Evolutionary conservation across 345 rosid species (phyloP).

Genomic region (Salix suchowensis): DNA sequence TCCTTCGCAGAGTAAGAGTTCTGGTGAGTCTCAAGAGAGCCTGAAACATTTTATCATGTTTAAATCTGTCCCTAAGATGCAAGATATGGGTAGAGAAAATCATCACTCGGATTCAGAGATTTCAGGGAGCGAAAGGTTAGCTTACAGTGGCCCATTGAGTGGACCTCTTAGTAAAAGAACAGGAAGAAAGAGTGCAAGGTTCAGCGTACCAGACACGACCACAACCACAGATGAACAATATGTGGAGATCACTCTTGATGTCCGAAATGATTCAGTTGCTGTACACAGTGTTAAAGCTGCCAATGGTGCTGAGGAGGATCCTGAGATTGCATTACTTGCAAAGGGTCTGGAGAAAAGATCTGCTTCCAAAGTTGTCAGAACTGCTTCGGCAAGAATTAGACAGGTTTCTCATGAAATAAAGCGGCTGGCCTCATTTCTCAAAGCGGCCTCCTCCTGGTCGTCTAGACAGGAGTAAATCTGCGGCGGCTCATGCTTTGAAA

Average conservation of each 20-base stretch:
- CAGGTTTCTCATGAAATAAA: conserved; percentile 66
- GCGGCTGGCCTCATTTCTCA: conserved; percentile 47
- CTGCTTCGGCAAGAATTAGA: conserved; percentile 45
- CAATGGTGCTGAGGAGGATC: conserved; percentile 34
- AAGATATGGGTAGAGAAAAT: conserved; percentile 27
- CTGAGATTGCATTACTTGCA: conserved; percentile 39
- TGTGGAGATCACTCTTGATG: conserved; percentile 31
- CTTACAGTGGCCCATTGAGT: conserved; percentile 43
- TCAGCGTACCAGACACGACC: conserved; percentile 27
- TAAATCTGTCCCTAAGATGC: background rate
- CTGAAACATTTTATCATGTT: background rate
- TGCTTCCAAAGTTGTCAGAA: conserved; percentile 28
- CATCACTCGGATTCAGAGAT: conserved; percentile 43
- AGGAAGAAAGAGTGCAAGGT: conserved; percentile 35
- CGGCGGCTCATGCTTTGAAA: conserved; percentile 56
- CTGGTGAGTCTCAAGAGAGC: background rate
- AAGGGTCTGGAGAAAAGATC: conserved; percentile 50
- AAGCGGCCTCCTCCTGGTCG: conserved; percentile 35
- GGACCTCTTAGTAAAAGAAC: conserved; percentile 50
- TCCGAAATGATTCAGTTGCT: conserved; percentile 22
- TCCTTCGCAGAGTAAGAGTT: background rate
- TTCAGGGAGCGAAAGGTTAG: conserved; percentile 17
- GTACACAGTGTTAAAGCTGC: conserved; percentile 35
- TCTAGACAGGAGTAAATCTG: conserved; percentile 62
- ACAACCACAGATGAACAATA: conserved; percentile 25